Evolutionary conservation across 305 asterid genomes (phyloP).

Genomic region (Plantago lanceolata): DNA sequence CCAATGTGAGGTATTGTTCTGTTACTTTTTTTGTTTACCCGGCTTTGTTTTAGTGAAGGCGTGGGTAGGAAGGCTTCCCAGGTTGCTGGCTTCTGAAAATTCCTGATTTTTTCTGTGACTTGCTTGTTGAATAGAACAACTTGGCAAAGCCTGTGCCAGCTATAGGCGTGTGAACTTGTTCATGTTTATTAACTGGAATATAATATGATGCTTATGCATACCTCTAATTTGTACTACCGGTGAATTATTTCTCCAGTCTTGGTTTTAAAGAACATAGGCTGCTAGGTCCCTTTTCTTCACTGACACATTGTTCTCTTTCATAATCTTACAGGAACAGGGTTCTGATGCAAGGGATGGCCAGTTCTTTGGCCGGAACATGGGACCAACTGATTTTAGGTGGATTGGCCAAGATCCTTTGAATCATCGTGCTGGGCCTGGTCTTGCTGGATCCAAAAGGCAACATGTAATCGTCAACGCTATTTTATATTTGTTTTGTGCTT

Average conservation of each 20-base stretch:
- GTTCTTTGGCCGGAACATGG: constrained; percentile 47
- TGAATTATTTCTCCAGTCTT: no score
- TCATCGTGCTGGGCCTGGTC: constrained; percentile 48
- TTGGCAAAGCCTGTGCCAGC: constrained; percentile 2
- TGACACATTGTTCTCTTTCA: constrained; percentile 23
- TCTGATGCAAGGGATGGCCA: constrained; percentile 62
- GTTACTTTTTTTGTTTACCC: background rate
- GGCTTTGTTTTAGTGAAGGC: constrained; percentile 7
- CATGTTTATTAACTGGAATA: constrained; percentile 1
- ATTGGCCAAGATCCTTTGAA: constrained; percentile 50
- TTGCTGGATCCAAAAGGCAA: constrained; percentile 58
- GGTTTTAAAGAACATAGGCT: constrained; percentile 5
- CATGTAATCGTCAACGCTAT: constrained; percentile 42
- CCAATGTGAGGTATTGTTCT: background rate
- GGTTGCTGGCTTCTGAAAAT: background rate
- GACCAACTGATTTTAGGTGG: constrained; percentile 51
- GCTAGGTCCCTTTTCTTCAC: constrained; percentile 4
- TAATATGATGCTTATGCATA: constrained; percentile 3
- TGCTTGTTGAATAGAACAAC: background rate
- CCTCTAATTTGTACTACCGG: constrained; percentile 1
- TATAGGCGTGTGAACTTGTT: background rate
- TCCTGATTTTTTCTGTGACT: background rate
- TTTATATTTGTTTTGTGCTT: background rate
- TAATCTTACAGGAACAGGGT: constrained; percentile 56
- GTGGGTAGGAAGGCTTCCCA: background rate